Percentiles rank a stretch among this genome's conserved stretches.
phyloP scores from a whole-genome alignment of 2,329 filamentous ascomycete species.

The Ophiostoma piceae region DNA sequence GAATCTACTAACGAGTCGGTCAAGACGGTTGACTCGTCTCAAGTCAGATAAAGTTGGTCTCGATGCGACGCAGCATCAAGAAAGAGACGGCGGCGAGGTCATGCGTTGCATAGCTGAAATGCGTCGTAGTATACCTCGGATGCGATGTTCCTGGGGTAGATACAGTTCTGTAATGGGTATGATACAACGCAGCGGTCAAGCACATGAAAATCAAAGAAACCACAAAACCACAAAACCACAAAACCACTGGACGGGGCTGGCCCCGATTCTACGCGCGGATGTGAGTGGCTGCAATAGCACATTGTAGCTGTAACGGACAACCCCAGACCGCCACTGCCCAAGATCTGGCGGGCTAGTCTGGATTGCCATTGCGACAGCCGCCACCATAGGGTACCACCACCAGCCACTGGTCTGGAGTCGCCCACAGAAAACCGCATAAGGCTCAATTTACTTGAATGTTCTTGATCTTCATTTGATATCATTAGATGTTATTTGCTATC shows the following conservation, averaged over 20 bases:
- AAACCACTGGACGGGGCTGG: no score
- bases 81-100: not conserved
- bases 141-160: not conserved
- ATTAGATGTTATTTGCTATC: no score
- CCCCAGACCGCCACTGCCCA: not conserved
- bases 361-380: not conserved
- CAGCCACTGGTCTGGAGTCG: no score
- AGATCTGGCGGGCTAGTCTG: not conserved
- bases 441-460: not conserved
- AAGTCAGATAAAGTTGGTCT: not conserved
- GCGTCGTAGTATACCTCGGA: not conserved
- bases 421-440: not conserved
- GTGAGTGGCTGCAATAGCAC: no score
- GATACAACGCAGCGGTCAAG: no score
- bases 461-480: not conserved
- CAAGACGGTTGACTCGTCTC: not conserved
- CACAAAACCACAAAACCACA: no score
- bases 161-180: not conserved
- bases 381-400: not conserved
- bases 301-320: not conserved
- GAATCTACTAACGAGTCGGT: not conserved
- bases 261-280: no score
- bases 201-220: no score
- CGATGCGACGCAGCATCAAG: constrained; percentile 3
- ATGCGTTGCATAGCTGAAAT: not conserved